Evolutionary conservation across 352 stramenopile genomes (phyloP), one percentile per base, ranked within the genome.

Genomic region (Pythium aphanidermatum): DNA sequence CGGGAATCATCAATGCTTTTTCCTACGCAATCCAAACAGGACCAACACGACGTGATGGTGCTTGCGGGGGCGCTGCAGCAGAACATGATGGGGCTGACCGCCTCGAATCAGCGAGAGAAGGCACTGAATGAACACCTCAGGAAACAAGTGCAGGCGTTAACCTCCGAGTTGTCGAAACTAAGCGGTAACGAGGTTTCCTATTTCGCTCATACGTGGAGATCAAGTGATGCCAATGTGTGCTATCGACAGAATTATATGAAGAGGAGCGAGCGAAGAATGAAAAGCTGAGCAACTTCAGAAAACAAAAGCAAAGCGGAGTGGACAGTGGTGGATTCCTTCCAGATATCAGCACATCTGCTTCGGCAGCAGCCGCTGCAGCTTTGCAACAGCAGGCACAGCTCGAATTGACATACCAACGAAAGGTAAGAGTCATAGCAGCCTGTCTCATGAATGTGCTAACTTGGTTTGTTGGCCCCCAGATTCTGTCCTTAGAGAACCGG

Each of bases 341-440:
- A 1, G 56, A 74, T 34, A 84, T 84, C 29, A 59, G 68, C 0
- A 32, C 47, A 20, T 54, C 55, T 0, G 52, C 52, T 2, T 32
- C 64, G 0, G 52, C 55, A 20, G 40, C 57, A 13, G 50, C 61
- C 4, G 58, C 70, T 2, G 57, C 58, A n/a, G 63, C 65, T 12
- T 37, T 88, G 5, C 76, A 88, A 39, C 65, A 88, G 33, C 67
- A 86, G n/a, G 66, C 73, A 3, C 73, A 88, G 37, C 55, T 88
- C 21, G 73, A 86, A 38, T 55, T 83, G 25, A 70, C 71, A 7
- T 80, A 83, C 27, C 70, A 88, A 45, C 63, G 76, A 20, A 77
- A 81, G 60, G 76, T 88, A 21, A 16, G 53, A 26, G 0, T 10
- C 21, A 21, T 21, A 30, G 9, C 4, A 27, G 16, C 26, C 34